A percentile compares a stretch with the other conserved stretches of the same genome.
Conservation (phyloP, 495 filamentous ascomycete species). For the Schizothecium vesticola region DNA sequence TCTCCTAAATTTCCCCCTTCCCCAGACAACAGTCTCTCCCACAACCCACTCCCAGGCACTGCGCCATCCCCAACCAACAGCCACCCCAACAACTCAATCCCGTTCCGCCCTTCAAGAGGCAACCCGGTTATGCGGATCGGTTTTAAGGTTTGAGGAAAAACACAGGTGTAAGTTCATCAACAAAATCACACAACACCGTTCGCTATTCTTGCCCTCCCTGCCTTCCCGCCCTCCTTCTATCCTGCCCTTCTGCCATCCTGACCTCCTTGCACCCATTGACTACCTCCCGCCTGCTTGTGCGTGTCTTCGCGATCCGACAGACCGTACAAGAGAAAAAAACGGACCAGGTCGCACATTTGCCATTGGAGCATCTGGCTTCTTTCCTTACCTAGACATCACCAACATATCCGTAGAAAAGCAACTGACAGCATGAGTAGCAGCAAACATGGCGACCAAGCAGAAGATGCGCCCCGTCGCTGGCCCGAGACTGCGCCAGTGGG, state of each 20-base stretch:
- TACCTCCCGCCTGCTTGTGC: not conserved
- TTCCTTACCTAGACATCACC: not conserved
- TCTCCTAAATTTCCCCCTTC: not conserved
- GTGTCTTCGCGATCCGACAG: not conserved
- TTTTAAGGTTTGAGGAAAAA: not conserved
- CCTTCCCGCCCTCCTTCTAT: too few species aligned
- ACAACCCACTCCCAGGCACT: not conserved
- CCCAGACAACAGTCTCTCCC: not conserved
- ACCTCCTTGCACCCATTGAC: not conserved
- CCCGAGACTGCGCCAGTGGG: not conserved
- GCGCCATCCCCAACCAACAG: not conserved
- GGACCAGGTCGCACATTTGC: not conserved
- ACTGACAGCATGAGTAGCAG: not conserved
- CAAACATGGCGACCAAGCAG: not conserved
- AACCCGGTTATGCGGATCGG: not conserved
- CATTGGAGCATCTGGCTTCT: not conserved
- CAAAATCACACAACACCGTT: not conserved
- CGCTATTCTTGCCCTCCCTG: not conserved
- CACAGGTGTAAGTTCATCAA: not conserved
- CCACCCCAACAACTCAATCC: not conserved
- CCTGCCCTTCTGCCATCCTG: too few species aligned
- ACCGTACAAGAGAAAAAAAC: not conserved
- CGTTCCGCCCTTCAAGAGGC: not conserved
- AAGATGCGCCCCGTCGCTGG: not conserved
- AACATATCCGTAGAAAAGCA: not conserved